Conservation (phyloP, 164 flowering plant species). For the Warburgia ugandensis region DNA sequence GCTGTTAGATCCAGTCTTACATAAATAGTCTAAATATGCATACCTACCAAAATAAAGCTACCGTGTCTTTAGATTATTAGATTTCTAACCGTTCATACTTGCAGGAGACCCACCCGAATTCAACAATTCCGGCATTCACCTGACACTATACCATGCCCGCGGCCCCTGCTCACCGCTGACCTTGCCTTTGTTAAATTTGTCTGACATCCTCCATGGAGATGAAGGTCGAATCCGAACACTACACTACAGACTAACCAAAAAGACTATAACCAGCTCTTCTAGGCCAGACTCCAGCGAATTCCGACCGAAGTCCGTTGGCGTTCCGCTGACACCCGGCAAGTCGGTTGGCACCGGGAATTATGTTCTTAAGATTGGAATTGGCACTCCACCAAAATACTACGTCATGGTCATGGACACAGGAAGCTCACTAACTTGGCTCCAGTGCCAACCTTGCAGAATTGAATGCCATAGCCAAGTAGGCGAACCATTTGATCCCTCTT, state of each 20-base stretch:
- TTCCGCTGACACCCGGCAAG: conserved; percentile 24
- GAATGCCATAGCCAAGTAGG: conserved; percentile 41
- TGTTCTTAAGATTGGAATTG: conserved; percentile 5
- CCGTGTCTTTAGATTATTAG: too few relatives aligned
- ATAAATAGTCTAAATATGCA: too few relatives aligned
- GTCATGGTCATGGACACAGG: conserved; percentile 11
- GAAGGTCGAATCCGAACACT: conserved; percentile 15
- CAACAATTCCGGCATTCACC: conserved; percentile 14
- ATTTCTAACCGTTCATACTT: too few relatives aligned
- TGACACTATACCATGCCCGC: conserved; percentile 16
- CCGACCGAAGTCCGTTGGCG: conserved; percentile 12
- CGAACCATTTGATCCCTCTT: conserved; percentile 32
- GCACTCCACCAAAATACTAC: conserved; percentile 5
- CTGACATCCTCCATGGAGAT: conserved; percentile 10
- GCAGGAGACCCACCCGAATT: conserved; percentile 8
- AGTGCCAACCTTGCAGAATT: conserved; percentile 12
- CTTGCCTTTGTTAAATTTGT: neutral
- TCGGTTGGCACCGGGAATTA: conserved; percentile 4
- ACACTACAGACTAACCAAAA: conserved; percentile 8
- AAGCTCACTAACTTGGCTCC: conserved; percentile 16
- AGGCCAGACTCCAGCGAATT: neutral
- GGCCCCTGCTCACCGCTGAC: conserved; percentile 22
- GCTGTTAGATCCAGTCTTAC: too few relatives aligned
- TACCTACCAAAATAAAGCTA: too few relatives aligned
- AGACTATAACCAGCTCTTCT: neutral